Conservation (phyloP, 2,329 filamentous ascomycete genomes). For the Ceratocystiopsis sp. region DNA sequence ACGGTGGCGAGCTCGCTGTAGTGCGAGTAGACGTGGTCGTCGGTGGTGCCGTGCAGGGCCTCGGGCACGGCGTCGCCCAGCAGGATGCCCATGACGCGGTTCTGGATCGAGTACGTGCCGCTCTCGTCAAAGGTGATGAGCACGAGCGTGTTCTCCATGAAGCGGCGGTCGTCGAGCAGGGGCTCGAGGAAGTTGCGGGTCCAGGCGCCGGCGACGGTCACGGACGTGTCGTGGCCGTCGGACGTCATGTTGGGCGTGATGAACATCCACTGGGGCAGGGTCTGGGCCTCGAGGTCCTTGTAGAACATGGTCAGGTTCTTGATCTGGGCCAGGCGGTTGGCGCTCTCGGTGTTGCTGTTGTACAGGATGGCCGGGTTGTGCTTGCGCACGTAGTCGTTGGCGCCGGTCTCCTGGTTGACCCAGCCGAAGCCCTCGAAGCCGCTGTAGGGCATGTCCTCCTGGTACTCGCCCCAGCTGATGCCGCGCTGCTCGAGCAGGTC, state of each 20-base stretch:
- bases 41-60: constrained; percentile 47
- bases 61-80: constrained; percentile 57
- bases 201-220: constrained; percentile 54
- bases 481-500: constrained; percentile 49
- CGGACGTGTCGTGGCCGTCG: constrained; percentile 58
- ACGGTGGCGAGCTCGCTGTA: constrained; percentile 53
- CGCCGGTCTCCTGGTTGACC: constrained; percentile 46
- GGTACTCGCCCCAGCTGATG: constrained; percentile 55
- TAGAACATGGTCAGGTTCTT: constrained; percentile 61
- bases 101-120: constrained; percentile 47
- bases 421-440: constrained; percentile 51
- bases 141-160: constrained; percentile 60
- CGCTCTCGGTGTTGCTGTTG: constrained; percentile 42
- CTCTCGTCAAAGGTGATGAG: constrained; percentile 70
- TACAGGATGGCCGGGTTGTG: constrained; percentile 55
- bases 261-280: constrained; percentile 56
- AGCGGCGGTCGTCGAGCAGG: constrained; percentile 49
- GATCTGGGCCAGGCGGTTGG: constrained; percentile 45
- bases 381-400: constrained; percentile 69
- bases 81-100: constrained; percentile 53
- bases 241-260: constrained; percentile 61
- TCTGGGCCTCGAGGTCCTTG: constrained; percentile 43
- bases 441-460: constrained; percentile 61
- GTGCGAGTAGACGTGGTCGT: constrained; percentile 55
- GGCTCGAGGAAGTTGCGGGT: constrained; percentile 50